Base-by-base conservation (phyloP, 140 eudicot species). In the Cichorium intybus region DNA sequence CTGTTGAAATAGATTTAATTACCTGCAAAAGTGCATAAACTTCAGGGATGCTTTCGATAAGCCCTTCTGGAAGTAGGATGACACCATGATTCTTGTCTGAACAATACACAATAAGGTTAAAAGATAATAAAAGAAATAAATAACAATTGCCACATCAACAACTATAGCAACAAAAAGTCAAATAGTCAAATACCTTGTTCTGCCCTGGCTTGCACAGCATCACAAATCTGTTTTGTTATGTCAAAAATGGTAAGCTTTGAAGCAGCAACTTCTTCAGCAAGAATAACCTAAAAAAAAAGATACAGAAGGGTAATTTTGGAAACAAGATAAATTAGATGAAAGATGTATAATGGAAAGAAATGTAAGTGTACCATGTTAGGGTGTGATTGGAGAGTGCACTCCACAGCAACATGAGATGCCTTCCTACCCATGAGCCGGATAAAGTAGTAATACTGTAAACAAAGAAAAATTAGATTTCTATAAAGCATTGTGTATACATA, bases 371-470 rank as follows among this genome's bases (percentile, higher is more conserved):
- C 99, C 99, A 93, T 79, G 76, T 93, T 93, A 62, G 99, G 99
- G 64, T 93, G 99, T 7, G 99, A 93, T 73, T 93, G 99, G 41
- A 93, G 94, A 67, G 99, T 86, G 90, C 99, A 93, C 71, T 93
- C 99, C 73, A 93, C 68, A 29, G 99, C 99, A 71, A 93, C 99
- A 76, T 93, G 97, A 66, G 99, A 93, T 57, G 97, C 97, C 84
- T 86, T 93, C 58, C 99, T 81, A n/a, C 99, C 99, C 99, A 93
- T 93, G 85, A 93, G 97, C 59, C 99, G 85, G 73, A 93, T 86
- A 73, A 93, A 93, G 65, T 93, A 93, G 70, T 93, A 93, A 62
- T 93, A 93, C 99, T 93, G 83, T 2, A 79, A 43, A 63, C 18
- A 56, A 24, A 72, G 21, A 59, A 31, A 61, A 0, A 21, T 41